These are phyloP conservation scores for Fraxinus latifolia DNA, from an alignment of 305 asterid genomes.

Conservation along the genomic window DNA sequence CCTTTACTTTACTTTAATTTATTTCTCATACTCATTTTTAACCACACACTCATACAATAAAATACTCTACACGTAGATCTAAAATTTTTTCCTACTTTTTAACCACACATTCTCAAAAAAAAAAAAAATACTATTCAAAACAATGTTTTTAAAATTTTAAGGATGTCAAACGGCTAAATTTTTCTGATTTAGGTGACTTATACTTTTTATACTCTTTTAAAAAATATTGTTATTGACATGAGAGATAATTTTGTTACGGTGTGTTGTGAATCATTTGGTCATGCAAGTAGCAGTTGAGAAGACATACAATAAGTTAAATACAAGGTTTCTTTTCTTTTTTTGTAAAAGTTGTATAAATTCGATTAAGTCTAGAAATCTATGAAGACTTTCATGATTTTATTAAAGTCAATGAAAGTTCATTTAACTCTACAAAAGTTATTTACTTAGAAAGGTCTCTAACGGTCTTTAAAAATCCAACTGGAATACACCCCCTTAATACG, in stretches of 20 bases:
- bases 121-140: no score
- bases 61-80: no score
- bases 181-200: background rate
- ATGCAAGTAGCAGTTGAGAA: background rate
- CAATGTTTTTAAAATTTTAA: no score
- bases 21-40: no score
- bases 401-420: background rate
- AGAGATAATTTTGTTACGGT: background rate
- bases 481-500: background rate
- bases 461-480: background rate
- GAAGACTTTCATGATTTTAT: background rate
- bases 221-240: background rate
- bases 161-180: no score
- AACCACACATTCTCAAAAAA: no score
- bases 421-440: background rate
- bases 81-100: no score
- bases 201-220: background rate
- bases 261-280: background rate
- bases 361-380: background rate
- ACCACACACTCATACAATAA: no score
- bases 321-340: background rate
- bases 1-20: no score
- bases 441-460: background rate
- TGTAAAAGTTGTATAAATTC: background rate
- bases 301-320: background rate